These are phyloP conservation scores for Podila epicladia DNA, from an alignment of 192 early-diverging fungal genomes.

Conservation along the genomic window DNA sequence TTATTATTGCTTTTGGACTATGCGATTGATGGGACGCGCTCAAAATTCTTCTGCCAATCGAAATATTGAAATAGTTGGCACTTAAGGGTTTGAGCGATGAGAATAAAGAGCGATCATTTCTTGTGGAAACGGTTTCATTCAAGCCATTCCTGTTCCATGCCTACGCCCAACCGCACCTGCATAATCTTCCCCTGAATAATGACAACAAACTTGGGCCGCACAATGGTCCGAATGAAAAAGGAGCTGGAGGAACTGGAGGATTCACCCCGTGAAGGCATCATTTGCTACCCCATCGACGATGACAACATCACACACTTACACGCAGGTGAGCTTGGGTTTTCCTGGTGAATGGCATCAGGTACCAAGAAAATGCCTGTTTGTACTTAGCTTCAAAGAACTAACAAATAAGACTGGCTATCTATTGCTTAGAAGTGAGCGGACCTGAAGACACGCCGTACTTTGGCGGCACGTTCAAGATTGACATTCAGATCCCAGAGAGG, in stretches of 20 bases:
- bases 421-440: constrained; percentile 58
- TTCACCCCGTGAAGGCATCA: constrained; percentile 65
- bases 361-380: background rate
- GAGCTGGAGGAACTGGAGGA: constrained; percentile 49
- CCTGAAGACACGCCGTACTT: constrained; percentile 75
- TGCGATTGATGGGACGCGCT: no score
- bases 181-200: background rate
- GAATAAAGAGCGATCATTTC: no score
- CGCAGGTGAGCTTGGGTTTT: constrained; percentile 55
- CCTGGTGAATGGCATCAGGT: background rate
- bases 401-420: background rate
- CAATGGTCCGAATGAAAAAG: constrained; percentile 22
- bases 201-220: constrained; percentile 10
- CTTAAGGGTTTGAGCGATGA: no score
- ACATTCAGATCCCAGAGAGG: constrained; percentile 65
- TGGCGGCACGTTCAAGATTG: constrained; percentile 68
- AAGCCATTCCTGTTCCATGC: no score
- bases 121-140: no score
- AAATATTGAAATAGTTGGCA: no score
- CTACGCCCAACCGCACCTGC: no score
- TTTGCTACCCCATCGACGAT: constrained; percentile 72
- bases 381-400: no score
- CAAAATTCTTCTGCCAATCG: no score
- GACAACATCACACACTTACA: constrained; percentile 66
- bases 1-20: no score